Percentiles rank a stretch among this genome's conserved stretches.
Conservation (phyloP, 106 monocot species). For the Platanthera guangdongensis region DNA sequence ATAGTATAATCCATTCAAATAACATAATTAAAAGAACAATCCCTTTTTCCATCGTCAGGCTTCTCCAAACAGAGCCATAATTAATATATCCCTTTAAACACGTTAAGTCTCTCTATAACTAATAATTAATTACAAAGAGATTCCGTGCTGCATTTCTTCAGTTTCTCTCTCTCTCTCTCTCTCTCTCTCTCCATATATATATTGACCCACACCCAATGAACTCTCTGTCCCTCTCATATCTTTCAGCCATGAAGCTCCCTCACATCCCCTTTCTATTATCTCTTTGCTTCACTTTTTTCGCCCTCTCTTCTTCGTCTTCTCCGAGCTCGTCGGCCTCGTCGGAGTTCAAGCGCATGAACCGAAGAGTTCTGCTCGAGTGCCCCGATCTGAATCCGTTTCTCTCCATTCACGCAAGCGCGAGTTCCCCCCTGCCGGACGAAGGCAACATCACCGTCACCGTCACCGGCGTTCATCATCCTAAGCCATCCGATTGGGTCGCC, state of each 20-base stretch:
- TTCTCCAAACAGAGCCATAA: no score
- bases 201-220: no score
- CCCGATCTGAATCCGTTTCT: conserved; percentile 29
- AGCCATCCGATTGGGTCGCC: conserved; percentile 57
- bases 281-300: background rate
- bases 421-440: conserved; percentile 33
- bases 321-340: background rate
- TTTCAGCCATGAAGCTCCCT: background rate
- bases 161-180: background rate
- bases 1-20: no score
- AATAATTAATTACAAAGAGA: no score
- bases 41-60: no score
- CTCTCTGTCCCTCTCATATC: background rate
- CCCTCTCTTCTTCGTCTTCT: background rate
- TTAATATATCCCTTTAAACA: no score
- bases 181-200: background rate
- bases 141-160: no score
- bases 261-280: background rate
- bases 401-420: conserved; percentile 18
- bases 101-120: no score
- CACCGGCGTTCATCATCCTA: conserved; percentile 36
- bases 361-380: conserved; percentile 37
- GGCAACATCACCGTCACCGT: conserved; percentile 50
- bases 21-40: no score
- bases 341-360: conserved; percentile 44